phyloP scores from a whole-genome alignment of 2,329 filamentous ascomycete species.

The Aspergillus sp. region DNA sequence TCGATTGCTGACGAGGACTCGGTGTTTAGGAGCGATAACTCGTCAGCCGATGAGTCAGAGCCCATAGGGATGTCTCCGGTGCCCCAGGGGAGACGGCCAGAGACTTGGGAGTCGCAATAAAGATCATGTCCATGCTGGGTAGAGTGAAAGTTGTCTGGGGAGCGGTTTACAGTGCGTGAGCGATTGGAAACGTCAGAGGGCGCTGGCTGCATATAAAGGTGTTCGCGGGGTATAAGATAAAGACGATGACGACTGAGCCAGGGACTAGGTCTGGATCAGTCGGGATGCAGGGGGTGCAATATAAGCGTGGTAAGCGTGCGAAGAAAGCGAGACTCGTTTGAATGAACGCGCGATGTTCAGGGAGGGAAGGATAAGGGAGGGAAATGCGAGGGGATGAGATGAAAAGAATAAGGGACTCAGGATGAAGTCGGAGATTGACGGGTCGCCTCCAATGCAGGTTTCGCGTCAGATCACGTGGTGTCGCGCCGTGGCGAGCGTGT shows the following conservation, averaged over 20 bases:
- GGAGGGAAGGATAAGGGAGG: constrained; percentile 1
- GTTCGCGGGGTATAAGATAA: constrained; percentile 32
- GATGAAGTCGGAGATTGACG: constrained; percentile 2
- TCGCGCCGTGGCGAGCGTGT: constrained; percentile 20
- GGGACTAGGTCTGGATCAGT: constrained; percentile 50
- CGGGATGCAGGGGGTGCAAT: constrained; percentile 23
- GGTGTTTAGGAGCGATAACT: constrained; percentile 27
- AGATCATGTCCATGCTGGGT: constrained; percentile 62
- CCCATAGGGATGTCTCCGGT: constrained; percentile 32
- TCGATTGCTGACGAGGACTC: constrained; percentile 47
- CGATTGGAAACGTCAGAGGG: constrained; percentile 51
- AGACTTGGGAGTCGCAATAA: constrained; percentile 44
- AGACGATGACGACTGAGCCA: constrained; percentile 56
- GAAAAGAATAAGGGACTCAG: constrained; percentile 2
- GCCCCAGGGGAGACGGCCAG: constrained; percentile 44
- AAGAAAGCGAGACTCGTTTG: not conserved
- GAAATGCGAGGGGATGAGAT: constrained; percentile 3
- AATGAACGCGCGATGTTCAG: not conserved
- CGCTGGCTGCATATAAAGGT: constrained; percentile 69
- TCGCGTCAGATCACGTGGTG: constrained; percentile 23
- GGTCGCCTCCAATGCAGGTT: constrained; percentile 2
- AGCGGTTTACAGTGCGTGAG: constrained; percentile 40
- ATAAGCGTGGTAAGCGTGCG: constrained; percentile 8
- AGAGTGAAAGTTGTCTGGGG: constrained; percentile 35
- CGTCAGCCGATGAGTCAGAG: constrained; percentile 23